Percentiles rank a stretch among this genome's conserved stretches.
Conservation (phyloP, 2,329 filamentous ascomycete species). For the Ceratocystis cacaofunesta region DNA sequence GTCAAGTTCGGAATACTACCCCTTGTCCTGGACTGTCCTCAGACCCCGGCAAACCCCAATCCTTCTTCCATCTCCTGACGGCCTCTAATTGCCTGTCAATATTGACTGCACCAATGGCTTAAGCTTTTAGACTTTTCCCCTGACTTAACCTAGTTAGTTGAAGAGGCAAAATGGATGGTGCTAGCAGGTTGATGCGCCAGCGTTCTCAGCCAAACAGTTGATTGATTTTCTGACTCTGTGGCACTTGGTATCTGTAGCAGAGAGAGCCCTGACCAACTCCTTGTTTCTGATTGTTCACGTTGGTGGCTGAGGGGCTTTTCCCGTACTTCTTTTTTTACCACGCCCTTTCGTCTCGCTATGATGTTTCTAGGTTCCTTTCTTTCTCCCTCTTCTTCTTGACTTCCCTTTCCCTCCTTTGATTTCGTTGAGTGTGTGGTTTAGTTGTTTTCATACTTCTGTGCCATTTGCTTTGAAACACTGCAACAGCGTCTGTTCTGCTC, state of each 20-base stretch:
- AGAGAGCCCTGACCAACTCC: background rate
- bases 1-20: too few relatives aligned
- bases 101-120: background rate
- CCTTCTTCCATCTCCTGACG: background rate
- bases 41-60: background rate
- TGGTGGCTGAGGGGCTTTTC: background rate
- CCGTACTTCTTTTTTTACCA: conserved; percentile 2
- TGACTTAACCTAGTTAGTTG: background rate
- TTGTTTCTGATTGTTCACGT: background rate
- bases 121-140: background rate
- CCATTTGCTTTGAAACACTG: conserved; percentile 3
- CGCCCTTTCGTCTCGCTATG: background rate
- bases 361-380: conserved; percentile 7
- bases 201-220: background rate
- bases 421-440: background rate
- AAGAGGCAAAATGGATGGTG: too few relatives aligned
- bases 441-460: background rate
- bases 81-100: background rate
- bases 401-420: background rate
- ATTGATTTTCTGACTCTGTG: conserved; percentile 1
- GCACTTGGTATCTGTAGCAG: background rate
- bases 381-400: background rate
- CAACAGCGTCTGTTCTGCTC: background rate
- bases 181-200: too few relatives aligned
- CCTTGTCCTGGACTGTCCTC: background rate